Evolutionary conservation across 495 filamentous ascomycete genomes (phyloP).

Genomic region (Clavariopsis aquatica): DNA sequence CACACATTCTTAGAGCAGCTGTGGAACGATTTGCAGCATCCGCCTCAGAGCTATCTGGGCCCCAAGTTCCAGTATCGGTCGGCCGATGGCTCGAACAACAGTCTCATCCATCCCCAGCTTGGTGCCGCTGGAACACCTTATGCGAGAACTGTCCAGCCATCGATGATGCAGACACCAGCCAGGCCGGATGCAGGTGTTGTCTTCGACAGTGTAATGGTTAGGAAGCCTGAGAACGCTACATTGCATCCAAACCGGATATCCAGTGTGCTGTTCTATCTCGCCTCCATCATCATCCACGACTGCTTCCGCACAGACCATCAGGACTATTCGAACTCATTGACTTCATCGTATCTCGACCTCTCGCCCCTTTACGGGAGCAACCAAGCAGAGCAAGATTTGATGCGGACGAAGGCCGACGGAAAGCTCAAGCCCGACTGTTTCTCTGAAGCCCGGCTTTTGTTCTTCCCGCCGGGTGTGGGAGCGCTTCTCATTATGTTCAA

Average conservation of each 20-base stretch:
- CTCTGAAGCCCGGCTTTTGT: slow-evolving; percentile 71
- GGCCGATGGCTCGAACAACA: slow-evolving; percentile 72
- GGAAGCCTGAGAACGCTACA: slow-evolving; percentile 54
- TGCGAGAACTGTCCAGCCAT: slow-evolving; percentile 70
- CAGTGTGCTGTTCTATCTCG: slow-evolving; percentile 85
- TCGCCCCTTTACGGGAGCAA: slow-evolving; percentile 85
- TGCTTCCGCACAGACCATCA: slow-evolving; percentile 63
- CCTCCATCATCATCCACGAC: slow-evolving; percentile 86
- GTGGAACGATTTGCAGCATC: slow-evolving; percentile 71
- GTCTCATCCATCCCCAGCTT: slow-evolving; percentile 61
- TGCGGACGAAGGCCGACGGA: slow-evolving; percentile 79
- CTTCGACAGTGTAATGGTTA: slow-evolving; percentile 73
- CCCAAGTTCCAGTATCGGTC: slow-evolving; percentile 61
- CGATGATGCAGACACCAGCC: slow-evolving; percentile 60
- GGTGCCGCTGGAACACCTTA: slow-evolving; percentile 68
- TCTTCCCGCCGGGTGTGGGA: slow-evolving; percentile 82
- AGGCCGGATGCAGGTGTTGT: slow-evolving; percentile 75
- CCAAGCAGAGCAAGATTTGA: slow-evolving; percentile 68
- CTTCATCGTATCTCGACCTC: slow-evolving; percentile 84
- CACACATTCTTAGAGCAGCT: slow-evolving; percentile 62
- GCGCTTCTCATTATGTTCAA: slow-evolving; percentile 68
- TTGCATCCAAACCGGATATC: slow-evolving; percentile 79
- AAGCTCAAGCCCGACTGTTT: slow-evolving; percentile 83
- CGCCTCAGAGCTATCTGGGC: slow-evolving; percentile 61
- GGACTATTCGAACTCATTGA: slow-evolving; percentile 62